These are phyloP conservation scores for Puccinia triticina DNA, from an alignment of 1,284 basidiomycete species.

Conservation along the genomic window DNA sequence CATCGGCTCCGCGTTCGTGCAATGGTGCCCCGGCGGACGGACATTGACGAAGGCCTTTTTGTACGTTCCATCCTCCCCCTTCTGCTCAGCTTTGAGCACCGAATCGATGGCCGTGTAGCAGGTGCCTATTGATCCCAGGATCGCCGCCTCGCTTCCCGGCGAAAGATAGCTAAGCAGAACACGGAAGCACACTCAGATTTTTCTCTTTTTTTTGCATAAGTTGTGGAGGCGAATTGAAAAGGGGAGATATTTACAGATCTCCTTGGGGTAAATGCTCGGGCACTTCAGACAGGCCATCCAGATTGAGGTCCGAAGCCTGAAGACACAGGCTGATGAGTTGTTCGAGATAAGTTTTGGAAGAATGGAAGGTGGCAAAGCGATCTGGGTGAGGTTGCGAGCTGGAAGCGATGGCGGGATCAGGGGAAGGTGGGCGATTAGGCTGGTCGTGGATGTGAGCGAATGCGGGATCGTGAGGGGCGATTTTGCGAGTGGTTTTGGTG, in stretches of 20 bases:
- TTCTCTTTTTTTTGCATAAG: too few relatives aligned
- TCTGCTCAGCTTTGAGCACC: not conserved
- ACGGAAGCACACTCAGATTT: too few relatives aligned
- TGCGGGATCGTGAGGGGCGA: conserved; percentile 5
- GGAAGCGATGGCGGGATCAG: not conserved
- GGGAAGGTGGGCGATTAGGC: conserved; percentile 12
- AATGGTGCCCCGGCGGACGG: conserved; percentile 60
- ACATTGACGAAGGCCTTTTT: conserved; percentile 57
- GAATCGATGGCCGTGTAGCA: conserved; percentile 40
- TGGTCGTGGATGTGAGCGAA: conserved; percentile 16
- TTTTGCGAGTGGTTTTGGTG: conserved; percentile 11
- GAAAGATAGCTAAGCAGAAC: conserved; percentile 26
- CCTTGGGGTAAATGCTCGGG: conserved; percentile 39
- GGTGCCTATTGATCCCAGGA: conserved; percentile 28
- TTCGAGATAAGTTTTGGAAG: conserved; percentile 9
- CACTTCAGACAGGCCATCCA: conserved; percentile 30
- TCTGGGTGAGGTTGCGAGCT: not conserved
- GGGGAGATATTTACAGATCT: conserved; percentile 20
- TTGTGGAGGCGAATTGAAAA: not conserved
- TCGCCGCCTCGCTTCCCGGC: conserved; percentile 13
- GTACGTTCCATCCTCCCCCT: not conserved
- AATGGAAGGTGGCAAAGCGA: not conserved
- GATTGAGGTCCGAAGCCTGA: conserved; percentile 30
- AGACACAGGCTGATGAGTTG: conserved; percentile 33
- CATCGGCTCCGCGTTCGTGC: conserved; percentile 56